A percentile compares a stretch with the other conserved stretches of the same genome.
Evolutionary conservation across 106 monocot genomes (phyloP).

Genomic region (Agapanthus africanus): DNA sequence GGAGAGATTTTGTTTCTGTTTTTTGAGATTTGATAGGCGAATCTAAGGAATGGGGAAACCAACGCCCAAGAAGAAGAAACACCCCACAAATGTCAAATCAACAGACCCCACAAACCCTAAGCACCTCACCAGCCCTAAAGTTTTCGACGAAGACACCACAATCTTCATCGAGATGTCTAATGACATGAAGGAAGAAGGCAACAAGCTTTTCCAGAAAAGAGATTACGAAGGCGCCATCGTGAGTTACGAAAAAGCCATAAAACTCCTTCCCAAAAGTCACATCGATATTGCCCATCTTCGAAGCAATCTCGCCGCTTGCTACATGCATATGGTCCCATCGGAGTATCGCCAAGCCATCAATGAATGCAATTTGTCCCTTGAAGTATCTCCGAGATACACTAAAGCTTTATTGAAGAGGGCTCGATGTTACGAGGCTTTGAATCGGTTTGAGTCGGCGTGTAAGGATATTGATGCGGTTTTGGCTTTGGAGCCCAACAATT

Average conservation of each 20-base stretch:
- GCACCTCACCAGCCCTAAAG: constrained; percentile 23
- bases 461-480: constrained; percentile 57
- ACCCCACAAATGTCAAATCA: constrained; percentile 4
- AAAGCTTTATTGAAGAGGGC: constrained; percentile 83
- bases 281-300: constrained; percentile 49
- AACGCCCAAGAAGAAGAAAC: constrained; percentile 52
- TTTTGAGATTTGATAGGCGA: too few relatives aligned
- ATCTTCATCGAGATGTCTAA: constrained; percentile 67
- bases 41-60: constrained; percentile 82
- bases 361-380: constrained; percentile 68
- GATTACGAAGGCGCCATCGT: constrained; percentile 70
- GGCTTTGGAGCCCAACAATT: constrained; percentile 64
- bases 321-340: constrained; percentile 63
- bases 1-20: too few relatives aligned
- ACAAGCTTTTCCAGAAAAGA: constrained; percentile 59
- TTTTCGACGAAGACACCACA: constrained; percentile 49
- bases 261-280: constrained; percentile 66
- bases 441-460: constrained; percentile 47
- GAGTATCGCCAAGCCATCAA: constrained; percentile 59
- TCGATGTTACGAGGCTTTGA: constrained; percentile 66
- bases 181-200: constrained; percentile 76
- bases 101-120: constrained; percentile 13
- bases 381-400: constrained; percentile 61
- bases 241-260: constrained; percentile 75
- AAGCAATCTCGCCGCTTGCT: constrained; percentile 73